phyloP scores from a whole-genome alignment of 2,329 filamentous ascomycete genomes.

The Verticillium zaregamsianum region DNA sequence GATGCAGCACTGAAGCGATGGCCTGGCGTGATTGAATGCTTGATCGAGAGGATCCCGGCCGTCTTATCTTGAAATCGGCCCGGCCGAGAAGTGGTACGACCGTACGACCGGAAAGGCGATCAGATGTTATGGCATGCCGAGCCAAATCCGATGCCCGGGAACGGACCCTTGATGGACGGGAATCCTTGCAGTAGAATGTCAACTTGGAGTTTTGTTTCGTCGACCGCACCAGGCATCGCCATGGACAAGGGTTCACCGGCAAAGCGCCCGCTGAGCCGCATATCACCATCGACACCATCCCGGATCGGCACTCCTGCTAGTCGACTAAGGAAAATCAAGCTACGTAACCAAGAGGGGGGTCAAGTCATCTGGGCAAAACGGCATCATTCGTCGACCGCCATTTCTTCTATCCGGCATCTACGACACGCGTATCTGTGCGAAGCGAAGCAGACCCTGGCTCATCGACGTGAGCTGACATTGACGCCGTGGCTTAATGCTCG shows the following conservation, averaged over 20 bases:
- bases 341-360: neutral
- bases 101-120: neutral
- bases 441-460: neutral
- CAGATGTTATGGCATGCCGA: neutral
- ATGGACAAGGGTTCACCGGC: neutral
- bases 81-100: neutral
- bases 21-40: neutral
- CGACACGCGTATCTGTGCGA: neutral
- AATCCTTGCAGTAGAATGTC: neutral
- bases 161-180: neutral
- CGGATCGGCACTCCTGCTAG: neutral
- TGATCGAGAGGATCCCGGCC: neutral
- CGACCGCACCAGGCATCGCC: neutral
- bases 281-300: neutral
- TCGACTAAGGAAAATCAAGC: neutral
- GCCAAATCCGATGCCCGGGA: neutral
- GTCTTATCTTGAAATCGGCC: neutral
- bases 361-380: neutral
- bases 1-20: neutral
- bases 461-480: neutral
- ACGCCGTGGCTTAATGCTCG: neutral
- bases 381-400: neutral
- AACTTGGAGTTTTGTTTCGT: neutral
- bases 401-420: neutral
- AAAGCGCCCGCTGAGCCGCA: neutral